phyloP scores from a whole-genome alignment of 176 grass and related monocot species.

The Alopecurus myosuroides region DNA sequence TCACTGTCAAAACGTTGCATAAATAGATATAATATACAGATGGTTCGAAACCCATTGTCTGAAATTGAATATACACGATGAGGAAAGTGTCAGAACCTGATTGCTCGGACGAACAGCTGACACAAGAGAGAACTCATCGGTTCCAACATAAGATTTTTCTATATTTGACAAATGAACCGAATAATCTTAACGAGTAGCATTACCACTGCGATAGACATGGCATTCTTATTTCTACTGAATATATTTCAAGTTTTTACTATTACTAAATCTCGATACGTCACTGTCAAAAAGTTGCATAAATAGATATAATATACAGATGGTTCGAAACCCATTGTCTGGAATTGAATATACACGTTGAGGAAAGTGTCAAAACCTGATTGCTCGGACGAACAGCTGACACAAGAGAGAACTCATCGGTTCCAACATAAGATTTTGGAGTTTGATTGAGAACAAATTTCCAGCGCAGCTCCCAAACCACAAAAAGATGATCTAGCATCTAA shows the following conservation, averaged over 20 bases:
- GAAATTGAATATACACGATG: background rate
- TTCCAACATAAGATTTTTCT: background rate
- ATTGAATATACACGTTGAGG: background rate
- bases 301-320: background rate
- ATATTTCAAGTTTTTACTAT: background rate
- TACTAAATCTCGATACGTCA: no score
- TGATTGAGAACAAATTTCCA: slow-evolving; percentile 55
- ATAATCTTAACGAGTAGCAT: background rate
- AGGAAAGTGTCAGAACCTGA: slow-evolving; percentile 46
- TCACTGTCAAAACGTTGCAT: background rate
- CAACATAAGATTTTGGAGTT: slow-evolving; percentile 23
- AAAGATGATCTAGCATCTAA: slow-evolving; percentile 92
- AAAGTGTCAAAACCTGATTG: slow-evolving; percentile 48
- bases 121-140: slow-evolving; percentile 31
- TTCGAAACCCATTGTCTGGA: background rate
- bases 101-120: slow-evolving; percentile 48
- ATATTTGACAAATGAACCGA: background rate
- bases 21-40: background rate
- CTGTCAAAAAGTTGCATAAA: background rate
- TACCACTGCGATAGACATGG: background rate
- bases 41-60: background rate
- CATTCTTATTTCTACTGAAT: background rate
- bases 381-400: slow-evolving; percentile 48
- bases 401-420: slow-evolving; percentile 26
- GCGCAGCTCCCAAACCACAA: slow-evolving; percentile 68